phyloP scores from a whole-genome alignment of 2,329 filamentous ascomycete genomes.

The Verticillium klebahnii region DNA sequence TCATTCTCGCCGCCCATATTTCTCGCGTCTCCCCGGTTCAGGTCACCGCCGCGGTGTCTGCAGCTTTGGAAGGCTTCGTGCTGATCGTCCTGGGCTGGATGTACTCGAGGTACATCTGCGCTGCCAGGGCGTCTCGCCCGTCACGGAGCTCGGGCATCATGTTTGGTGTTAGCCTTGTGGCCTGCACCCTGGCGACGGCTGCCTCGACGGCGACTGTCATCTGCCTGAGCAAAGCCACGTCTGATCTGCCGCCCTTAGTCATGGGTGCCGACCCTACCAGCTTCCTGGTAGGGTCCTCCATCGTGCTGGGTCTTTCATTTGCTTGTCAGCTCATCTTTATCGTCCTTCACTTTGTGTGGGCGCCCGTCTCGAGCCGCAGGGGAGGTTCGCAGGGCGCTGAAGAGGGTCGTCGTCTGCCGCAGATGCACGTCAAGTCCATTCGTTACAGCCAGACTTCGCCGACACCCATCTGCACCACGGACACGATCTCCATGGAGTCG shows the following conservation, averaged over 20 bases:
- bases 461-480: conserved; percentile 19
- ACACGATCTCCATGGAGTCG: conserved; percentile 29
- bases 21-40: conserved; percentile 24
- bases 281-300: conserved; percentile 39
- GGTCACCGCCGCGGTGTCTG: conserved; percentile 31
- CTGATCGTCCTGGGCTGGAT: conserved; percentile 29
- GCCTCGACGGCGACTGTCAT: conserved; percentile 40
- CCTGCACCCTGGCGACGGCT: conserved; percentile 39
- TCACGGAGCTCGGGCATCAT: conserved; percentile 24
- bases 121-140: conserved; percentile 10
- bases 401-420: conserved; percentile 22
- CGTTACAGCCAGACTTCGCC: conserved; percentile 44
- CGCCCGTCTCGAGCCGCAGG: conserved; percentile 16
- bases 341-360: conserved; percentile 35
- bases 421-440: conserved; percentile 44
- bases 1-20: conserved; percentile 30
- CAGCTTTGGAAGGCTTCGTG: conserved; percentile 29
- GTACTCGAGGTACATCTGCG: conserved; percentile 22
- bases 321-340: conserved; percentile 44
- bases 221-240: conserved; percentile 28
- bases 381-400: conserved; percentile 20
- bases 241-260: conserved; percentile 21
- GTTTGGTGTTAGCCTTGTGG: conserved; percentile 32
- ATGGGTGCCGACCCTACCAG: conserved; percentile 24
- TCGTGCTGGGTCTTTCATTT: conserved; percentile 41